These are phyloP conservation scores for Malus hybrid DNA, from an alignment of 331 rosid genomes.

Conservation along the genomic window DNA sequence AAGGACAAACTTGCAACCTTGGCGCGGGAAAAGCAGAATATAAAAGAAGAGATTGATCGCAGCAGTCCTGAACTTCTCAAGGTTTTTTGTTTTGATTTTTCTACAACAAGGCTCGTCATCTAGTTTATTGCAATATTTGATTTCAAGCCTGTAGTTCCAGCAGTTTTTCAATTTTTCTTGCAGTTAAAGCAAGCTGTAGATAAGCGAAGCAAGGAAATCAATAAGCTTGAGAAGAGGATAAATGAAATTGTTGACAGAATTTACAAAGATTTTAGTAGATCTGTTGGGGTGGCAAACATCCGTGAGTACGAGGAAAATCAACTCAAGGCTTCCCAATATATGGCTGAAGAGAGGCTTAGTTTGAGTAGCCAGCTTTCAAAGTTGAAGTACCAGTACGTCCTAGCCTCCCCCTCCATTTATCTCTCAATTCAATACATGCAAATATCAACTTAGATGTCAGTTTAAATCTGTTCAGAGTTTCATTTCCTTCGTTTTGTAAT, in stretches of 20 bases:
- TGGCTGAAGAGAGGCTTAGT: conserved; percentile 88
- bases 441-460: neutral
- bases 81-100: conserved; percentile 28
- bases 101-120: conserved; percentile 1
- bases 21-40: conserved; percentile 54
- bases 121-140: neutral
- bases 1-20: conserved; percentile 76
- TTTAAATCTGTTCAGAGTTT: neutral
- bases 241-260: conserved; percentile 86
- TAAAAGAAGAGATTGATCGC: conserved; percentile 68
- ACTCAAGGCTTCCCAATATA: conserved; percentile 70
- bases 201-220: conserved; percentile 61
- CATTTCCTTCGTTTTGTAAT: neutral
- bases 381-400: conserved; percentile 81
- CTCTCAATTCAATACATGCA: neutral
- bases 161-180: conserved; percentile 11
- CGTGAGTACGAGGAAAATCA: conserved; percentile 98
- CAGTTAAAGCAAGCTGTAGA: conserved; percentile 59
- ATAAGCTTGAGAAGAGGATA: conserved; percentile 75
- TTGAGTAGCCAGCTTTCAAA: conserved; percentile 89
- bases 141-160: conserved; percentile 8
- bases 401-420: neutral
- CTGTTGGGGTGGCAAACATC: conserved; percentile 94
- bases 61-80: conserved; percentile 71
- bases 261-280: conserved; percentile 76